Evolutionary conservation across 2,329 filamentous ascomycete genomes (phyloP).

Genomic region (Mariannaea elegans): DNA sequence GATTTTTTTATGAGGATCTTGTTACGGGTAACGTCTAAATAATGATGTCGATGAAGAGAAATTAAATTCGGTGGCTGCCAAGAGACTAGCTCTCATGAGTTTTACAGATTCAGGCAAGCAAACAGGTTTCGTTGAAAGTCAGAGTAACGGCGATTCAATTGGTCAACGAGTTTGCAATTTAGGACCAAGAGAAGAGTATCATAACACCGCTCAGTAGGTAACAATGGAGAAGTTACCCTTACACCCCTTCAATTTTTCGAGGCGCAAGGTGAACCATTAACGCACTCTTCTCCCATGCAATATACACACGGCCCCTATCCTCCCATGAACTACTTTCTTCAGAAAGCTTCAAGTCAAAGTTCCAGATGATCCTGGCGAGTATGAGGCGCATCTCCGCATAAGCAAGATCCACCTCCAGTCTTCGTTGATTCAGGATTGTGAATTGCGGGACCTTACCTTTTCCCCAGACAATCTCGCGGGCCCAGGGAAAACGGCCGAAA

Average conservation of each 20-base stretch:
- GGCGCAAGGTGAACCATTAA: constrained; percentile 9
- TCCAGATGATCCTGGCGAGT: constrained; percentile 8
- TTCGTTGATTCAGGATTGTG: background rate
- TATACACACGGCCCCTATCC: constrained; percentile 37
- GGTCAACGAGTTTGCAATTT: no score
- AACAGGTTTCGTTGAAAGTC: no score
- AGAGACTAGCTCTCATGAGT: no score
- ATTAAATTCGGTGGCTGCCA: no score
- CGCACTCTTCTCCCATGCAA: constrained; percentile 43
- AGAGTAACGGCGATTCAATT: no score
- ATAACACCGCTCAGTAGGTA: no score
- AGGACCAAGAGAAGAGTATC: no score
- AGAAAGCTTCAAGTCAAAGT: constrained; percentile 30
- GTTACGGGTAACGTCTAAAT: no score
- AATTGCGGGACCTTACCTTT: constrained; percentile 37
- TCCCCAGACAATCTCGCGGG: constrained; percentile 44
- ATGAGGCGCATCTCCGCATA: constrained; percentile 37
- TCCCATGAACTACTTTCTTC: constrained; percentile 39
- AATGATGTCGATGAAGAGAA: no score
- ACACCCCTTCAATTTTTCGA: background rate
- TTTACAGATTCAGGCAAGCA: no score
- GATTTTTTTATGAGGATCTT: no score
- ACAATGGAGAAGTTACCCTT: no score
- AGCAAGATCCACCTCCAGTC: constrained; percentile 26
- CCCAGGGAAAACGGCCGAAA: constrained; percentile 44